phyloP scores from a whole-genome alignment of 78 protist genomes.

The Emiliania huxleyi region DNA sequence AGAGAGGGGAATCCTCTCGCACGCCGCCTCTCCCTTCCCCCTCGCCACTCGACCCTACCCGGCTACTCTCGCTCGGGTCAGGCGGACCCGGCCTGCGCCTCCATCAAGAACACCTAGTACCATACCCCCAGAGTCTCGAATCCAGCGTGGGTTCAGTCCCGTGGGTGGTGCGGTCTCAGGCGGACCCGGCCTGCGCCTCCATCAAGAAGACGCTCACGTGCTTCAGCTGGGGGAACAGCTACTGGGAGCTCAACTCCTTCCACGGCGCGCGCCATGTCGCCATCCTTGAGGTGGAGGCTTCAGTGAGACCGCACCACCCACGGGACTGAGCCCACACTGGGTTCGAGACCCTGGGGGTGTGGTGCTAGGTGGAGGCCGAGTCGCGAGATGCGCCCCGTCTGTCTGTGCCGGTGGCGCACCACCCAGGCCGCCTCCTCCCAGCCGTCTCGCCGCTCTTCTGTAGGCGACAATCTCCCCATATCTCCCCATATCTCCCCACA shows the following conservation, averaged over 20 bases:
- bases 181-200: background rate
- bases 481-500: too few species aligned
- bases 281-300: background rate
- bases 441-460: too few species aligned
- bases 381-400: background rate
- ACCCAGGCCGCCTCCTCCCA: background rate
- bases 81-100: background rate
- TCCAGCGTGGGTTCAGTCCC: too few species aligned
- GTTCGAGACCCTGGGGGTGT: background rate
- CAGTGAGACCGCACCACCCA: background rate
- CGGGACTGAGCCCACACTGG: background rate
- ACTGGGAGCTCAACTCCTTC: slow-evolving; percentile 5
- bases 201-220: background rate
- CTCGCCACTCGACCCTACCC: too few species aligned
- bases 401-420: background rate
- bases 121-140: too few species aligned
- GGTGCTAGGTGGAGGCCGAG: background rate
- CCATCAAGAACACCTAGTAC: background rate
- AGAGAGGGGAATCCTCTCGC: too few species aligned
- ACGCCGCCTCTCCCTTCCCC: too few species aligned
- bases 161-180: too few species aligned
- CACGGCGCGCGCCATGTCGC: background rate
- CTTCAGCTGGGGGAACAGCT: background rate
- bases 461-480: too few species aligned
- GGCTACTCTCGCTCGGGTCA: background rate